phyloP scores from a whole-genome alignment of 345 rosid species.

The Garcia nutans region DNA sequence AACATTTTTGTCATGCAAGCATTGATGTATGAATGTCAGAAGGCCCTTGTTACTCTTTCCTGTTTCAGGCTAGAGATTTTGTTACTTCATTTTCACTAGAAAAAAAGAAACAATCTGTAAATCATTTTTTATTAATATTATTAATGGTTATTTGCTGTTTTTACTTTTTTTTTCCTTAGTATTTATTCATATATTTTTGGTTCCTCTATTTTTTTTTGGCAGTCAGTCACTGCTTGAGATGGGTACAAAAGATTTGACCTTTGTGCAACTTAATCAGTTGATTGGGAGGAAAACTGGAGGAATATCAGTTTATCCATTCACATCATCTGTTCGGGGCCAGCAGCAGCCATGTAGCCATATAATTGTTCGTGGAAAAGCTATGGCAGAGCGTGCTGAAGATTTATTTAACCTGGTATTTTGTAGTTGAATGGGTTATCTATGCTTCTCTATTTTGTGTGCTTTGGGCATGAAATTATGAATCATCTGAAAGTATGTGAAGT shows the following conservation, averaged over 20 bases:
- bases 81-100: too few species aligned
- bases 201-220: slow-evolving; percentile 25
- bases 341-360: slow-evolving; percentile 78
- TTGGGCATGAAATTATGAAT: background rate
- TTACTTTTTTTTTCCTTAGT: background rate
- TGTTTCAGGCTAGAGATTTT: background rate
- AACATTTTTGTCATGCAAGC: background rate
- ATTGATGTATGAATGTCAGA: background rate
- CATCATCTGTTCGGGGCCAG: slow-evolving; percentile 75
- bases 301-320: slow-evolving; percentile 88
- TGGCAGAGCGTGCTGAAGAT: slow-evolving; percentile 90
- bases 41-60: background rate
- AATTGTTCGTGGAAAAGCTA: slow-evolving; percentile 91
- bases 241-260: slow-evolving; percentile 89
- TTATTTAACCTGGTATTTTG: slow-evolving; percentile 74
- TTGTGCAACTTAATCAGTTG: slow-evolving; percentile 96
- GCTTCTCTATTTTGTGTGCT: background rate
- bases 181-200: background rate
- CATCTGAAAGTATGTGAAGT: slow-evolving; percentile 10
- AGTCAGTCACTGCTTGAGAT: slow-evolving; percentile 96
- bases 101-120: too few species aligned
- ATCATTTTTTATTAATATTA: background rate
- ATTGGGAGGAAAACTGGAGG: slow-evolving; percentile 99
- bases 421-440: slow-evolving; percentile 1
- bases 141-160: background rate